Evolutionary conservation across 352 stramenopile genomes (phyloP).

Genomic region (Phytophthora capsici): DNA sequence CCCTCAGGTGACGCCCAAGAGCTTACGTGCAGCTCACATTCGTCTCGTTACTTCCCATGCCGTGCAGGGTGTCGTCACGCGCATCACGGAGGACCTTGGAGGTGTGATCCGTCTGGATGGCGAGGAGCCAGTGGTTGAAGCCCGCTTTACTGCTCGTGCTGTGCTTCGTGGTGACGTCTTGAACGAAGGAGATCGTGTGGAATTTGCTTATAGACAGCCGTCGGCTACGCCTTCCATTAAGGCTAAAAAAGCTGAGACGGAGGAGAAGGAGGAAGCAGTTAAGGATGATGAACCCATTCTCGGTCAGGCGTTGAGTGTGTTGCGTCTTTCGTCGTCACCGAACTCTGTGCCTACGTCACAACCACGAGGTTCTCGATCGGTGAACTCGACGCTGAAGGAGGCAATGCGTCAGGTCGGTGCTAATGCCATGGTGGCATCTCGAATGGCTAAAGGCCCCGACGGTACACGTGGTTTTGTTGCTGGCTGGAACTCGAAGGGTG

Average conservation of each 20-base stretch:
- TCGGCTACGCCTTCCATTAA: conserved; percentile 42
- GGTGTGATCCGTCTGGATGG: conserved; percentile 67
- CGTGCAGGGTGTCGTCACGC: conserved; percentile 63
- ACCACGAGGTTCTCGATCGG: conserved; percentile 50
- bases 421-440: conserved; percentile 62
- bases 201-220: conserved; percentile 57
- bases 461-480: conserved; percentile 71
- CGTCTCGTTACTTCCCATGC: conserved; percentile 59
- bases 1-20: conserved; percentile 51
- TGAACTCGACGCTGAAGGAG: conserved; percentile 74
- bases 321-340: conserved; percentile 44
- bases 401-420: conserved; percentile 71
- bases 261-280: conserved; percentile 28
- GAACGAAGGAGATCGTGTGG: conserved; percentile 70
- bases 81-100: conserved; percentile 53
- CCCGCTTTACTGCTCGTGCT: conserved; percentile 52
- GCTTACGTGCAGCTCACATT: conserved; percentile 59
- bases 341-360: conserved; percentile 24
- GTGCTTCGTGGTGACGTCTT: conserved; percentile 72
- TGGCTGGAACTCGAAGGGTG: conserved; percentile 50
- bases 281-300: conserved; percentile 19
- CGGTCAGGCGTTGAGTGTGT: conserved; percentile 56
- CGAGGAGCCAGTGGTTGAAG: conserved; percentile 38
- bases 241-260: conserved; percentile 10
- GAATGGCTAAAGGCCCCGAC: conserved; percentile 79